Percentiles rank a stretch among this genome's conserved stretches.
Conservation (phyloP, 768 basidiomycete genomes). For the Calocybe cyanea region DNA sequence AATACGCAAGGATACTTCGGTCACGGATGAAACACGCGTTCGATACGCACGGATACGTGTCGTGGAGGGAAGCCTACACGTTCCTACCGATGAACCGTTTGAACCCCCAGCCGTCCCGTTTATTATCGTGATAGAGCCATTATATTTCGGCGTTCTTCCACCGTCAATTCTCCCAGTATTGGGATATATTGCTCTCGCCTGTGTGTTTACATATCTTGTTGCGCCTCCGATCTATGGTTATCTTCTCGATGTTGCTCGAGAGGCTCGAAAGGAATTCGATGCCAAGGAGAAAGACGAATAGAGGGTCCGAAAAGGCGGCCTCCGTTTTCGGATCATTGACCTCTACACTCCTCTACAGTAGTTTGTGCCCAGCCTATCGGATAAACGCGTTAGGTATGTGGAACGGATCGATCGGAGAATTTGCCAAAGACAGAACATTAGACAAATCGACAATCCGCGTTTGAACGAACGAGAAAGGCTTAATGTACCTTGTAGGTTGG, state of each 20-base stretch:
- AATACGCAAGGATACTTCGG: slow-evolving; percentile 1
- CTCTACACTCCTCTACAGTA: too few species aligned
- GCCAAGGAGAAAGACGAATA: slow-evolving; percentile 7
- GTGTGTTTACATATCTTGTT: slow-evolving; percentile 19
- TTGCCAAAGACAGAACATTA: not conserved
- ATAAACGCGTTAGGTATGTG: too few species aligned
- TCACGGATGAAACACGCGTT: slow-evolving; percentile 27
- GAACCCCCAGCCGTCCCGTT: slow-evolving; percentile 39
- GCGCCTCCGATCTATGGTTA: slow-evolving; percentile 22
- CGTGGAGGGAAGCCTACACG: slow-evolving; percentile 48
- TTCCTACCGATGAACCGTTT: slow-evolving; percentile 28
- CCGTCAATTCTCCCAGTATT: slow-evolving; percentile 41
- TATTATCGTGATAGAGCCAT: slow-evolving; percentile 53
- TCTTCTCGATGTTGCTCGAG: slow-evolving; percentile 21
- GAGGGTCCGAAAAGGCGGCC: too few species aligned
- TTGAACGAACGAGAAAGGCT: not conserved
- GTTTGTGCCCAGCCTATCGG: too few species aligned
- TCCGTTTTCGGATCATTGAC: too few species aligned
- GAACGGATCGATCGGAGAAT: not conserved
- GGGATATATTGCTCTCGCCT: slow-evolving; percentile 24
- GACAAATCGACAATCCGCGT: too few species aligned
- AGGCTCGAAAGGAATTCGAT: slow-evolving; percentile 21
- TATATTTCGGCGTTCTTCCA: slow-evolving; percentile 57
- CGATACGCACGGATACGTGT: slow-evolving; percentile 58
- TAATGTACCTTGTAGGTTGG: too few species aligned